These are phyloP conservation scores for Fusarium nodosum DNA, from an alignment of 2,329 filamentous ascomycete species.

Conservation along the genomic window DNA sequence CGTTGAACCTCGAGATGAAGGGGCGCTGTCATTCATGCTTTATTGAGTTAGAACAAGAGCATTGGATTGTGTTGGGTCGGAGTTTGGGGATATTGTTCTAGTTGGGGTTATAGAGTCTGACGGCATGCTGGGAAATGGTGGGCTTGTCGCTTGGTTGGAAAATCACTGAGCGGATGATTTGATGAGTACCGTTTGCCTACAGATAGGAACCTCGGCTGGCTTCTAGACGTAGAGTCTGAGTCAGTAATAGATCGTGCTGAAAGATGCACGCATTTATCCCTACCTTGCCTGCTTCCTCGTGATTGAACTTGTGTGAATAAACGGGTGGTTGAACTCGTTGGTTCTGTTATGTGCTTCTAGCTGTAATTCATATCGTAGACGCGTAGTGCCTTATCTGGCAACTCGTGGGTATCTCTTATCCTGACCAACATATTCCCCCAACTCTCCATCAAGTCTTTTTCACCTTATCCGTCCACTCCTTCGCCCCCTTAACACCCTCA, in stretches of 20 bases:
- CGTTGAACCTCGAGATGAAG: conserved; percentile 20
- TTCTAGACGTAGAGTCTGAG: conserved; percentile 50
- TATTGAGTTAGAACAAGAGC: conserved; percentile 15
- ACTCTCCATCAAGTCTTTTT: conserved; percentile 51
- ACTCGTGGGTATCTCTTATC: conserved; percentile 43
- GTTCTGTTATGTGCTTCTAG: not conserved
- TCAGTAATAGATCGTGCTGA: conserved; percentile 48
- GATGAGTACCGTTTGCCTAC: conserved; percentile 48
- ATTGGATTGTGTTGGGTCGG: conserved; percentile 9
- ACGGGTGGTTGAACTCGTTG: not conserved
- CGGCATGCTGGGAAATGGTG: conserved; percentile 41
- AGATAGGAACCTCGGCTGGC: conserved; percentile 45
- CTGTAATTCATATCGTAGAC: conserved; percentile 17
- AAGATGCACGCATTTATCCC: conserved; percentile 49
- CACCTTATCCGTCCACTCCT: conserved; percentile 76
- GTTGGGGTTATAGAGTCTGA: conserved; percentile 38
- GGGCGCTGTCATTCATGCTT: conserved; percentile 13
- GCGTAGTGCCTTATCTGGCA: conserved; percentile 35
- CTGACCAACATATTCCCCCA: not conserved
- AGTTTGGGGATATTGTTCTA: conserved; percentile 27
- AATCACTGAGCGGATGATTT: conserved; percentile 48
- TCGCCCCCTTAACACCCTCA: conserved; percentile 77
- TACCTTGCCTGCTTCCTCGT: not conserved
- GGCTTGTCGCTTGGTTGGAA: conserved; percentile 48
- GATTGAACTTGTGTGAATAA: not conserved